Percentiles rank a stretch among this genome's conserved stretches.
phyloP scores from a whole-genome alignment of 257 asterid genomes.

The Asclepias syriaca region DNA sequence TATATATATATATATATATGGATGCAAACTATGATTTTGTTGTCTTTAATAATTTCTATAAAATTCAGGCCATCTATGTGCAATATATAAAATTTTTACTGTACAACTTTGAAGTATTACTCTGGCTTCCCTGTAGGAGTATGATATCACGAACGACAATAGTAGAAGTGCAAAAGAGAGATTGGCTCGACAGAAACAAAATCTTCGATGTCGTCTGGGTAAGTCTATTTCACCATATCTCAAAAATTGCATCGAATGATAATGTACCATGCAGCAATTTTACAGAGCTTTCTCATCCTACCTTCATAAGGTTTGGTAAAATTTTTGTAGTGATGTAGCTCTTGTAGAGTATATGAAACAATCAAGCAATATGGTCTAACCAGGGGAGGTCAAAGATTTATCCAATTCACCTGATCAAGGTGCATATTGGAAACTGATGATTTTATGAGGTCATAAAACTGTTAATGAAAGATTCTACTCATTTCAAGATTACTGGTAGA shows the following conservation, averaged over 20 bases:
- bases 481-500: neutral
- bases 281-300: neutral
- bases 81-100: neutral
- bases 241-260: neutral
- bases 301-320: neutral
- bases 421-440: neutral
- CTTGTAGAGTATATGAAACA: neutral
- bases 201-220: slow-evolving; percentile 90
- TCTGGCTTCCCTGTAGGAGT: slow-evolving; percentile 58
- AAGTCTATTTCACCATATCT: slow-evolving; percentile 25
- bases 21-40: too few relatives aligned
- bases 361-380: neutral
- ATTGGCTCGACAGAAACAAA: slow-evolving; percentile 88
- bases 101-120: slow-evolving; percentile 11
- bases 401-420: neutral
- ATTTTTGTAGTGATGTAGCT: neutral
- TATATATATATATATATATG: too few relatives aligned
- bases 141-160: slow-evolving; percentile 72
- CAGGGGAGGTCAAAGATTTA: neutral
- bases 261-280: neutral
- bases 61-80: too few relatives aligned
- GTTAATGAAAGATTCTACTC: neutral
- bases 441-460: neutral
- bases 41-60: neutral
- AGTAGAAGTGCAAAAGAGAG: slow-evolving; percentile 84